Evolutionary conservation across 2,329 filamentous ascomycete species (phyloP).

Genomic region (Stemphylium lycopersici): DNA sequence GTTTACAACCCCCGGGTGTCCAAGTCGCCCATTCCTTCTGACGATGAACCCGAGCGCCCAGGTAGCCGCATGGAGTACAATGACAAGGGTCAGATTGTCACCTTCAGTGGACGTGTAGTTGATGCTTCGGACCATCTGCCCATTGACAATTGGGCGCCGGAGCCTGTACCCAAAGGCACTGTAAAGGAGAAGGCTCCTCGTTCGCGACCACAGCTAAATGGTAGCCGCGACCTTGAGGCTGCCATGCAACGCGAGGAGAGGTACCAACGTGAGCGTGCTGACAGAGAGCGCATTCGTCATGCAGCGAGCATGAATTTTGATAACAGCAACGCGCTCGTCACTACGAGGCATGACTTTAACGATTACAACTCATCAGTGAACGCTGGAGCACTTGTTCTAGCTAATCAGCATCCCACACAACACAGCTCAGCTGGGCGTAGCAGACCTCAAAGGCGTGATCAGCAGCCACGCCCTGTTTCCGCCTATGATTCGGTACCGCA

Average conservation of each 20-base stretch:
- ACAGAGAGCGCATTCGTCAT: constrained; percentile 41
- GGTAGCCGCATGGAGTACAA: constrained; percentile 53
- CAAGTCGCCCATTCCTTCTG: constrained; percentile 28
- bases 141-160: constrained; percentile 77
- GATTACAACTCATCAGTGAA: constrained; percentile 23
- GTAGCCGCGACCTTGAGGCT: constrained; percentile 54
- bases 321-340: constrained; percentile 39
- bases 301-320: constrained; percentile 38
- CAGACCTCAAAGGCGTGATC: constrained; percentile 39
- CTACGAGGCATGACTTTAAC: constrained; percentile 35
- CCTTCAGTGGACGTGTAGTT: constrained; percentile 75
- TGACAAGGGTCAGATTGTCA: constrained; percentile 72
- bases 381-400: constrained; percentile 32
- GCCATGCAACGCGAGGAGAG: constrained; percentile 40
- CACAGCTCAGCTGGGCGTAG: constrained; percentile 28
- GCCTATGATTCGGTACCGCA: constrained; percentile 17
- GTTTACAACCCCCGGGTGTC: constrained; percentile 66
- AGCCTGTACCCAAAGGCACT: constrained; percentile 68
- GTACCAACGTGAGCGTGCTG: constrained; percentile 41
- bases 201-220: constrained; percentile 57
- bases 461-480: constrained; percentile 24
- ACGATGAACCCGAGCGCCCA: constrained; percentile 35
- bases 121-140: constrained; percentile 83
- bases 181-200: constrained; percentile 49
- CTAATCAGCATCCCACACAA: constrained; percentile 24